phyloP scores from a whole-genome alignment of 192 early-diverging fungal genomes.

The Umbelopsis isabellina region DNA sequence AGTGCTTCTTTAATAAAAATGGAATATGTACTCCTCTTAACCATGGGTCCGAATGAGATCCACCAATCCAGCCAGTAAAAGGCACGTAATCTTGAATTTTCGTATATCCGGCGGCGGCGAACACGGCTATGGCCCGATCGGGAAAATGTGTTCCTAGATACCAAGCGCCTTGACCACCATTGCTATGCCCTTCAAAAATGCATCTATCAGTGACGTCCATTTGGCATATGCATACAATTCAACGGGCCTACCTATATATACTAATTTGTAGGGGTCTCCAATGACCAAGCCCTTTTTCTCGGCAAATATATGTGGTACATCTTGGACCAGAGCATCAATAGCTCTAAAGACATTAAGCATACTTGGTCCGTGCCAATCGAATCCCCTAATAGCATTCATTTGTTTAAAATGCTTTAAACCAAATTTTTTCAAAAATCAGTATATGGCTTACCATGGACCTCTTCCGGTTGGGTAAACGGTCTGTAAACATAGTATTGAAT shows the following conservation, averaged over 20 bases:
- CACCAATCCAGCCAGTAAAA: slow-evolving; percentile 62
- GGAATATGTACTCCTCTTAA: slow-evolving; percentile 55
- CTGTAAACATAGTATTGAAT: slow-evolving; percentile 29
- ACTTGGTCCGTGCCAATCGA: slow-evolving; percentile 81
- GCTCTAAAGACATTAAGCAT: slow-evolving; percentile 60
- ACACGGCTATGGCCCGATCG: slow-evolving; percentile 65
- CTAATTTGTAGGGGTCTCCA: background rate
- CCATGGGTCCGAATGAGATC: slow-evolving; percentile 65
- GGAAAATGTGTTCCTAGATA: slow-evolving; percentile 71
- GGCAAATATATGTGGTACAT: background rate
- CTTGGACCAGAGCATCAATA: slow-evolving; percentile 47
- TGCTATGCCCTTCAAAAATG: slow-evolving; percentile 62
- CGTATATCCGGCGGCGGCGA: slow-evolving; percentile 72
- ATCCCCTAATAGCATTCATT: slow-evolving; percentile 52
- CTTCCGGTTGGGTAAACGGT: slow-evolving; percentile 71
- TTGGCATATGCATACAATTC: background rate
- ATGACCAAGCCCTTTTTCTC: background rate
- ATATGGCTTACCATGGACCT: slow-evolving; percentile 61
- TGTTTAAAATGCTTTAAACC: background rate
- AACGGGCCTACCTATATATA: slow-evolving; percentile 20
- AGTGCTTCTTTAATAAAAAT: background rate
- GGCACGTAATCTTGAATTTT: slow-evolving; percentile 79
- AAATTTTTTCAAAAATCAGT: background rate
- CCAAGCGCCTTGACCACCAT: slow-evolving; percentile 84
- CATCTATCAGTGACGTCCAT: background rate